phyloP scores from a whole-genome alignment of 1,139 yeast genomes.

The Saccharomyces hybrid region DNA sequence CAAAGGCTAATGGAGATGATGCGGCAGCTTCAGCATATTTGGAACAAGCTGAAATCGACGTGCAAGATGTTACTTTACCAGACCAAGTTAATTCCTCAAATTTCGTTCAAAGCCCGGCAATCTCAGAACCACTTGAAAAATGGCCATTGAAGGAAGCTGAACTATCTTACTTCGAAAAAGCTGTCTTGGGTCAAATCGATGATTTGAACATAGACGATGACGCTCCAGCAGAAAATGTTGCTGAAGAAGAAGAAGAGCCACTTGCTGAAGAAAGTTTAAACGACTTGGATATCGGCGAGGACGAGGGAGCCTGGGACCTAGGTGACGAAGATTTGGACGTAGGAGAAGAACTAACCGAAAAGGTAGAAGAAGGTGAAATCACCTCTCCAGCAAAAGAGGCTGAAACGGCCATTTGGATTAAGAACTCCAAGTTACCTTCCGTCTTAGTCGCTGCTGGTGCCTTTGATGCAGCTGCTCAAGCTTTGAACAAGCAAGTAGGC shows the following conservation, averaged over 20 bases:
- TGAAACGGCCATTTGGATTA: slow-evolving; percentile 76
- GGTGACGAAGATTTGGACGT: slow-evolving; percentile 59
- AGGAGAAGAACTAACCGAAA: slow-evolving; percentile 54
- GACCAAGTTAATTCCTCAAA: slow-evolving; percentile 28
- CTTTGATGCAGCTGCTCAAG: slow-evolving; percentile 89
- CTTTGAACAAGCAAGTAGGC: slow-evolving; percentile 84
- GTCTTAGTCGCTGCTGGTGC: slow-evolving; percentile 94
- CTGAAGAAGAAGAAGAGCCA: slow-evolving; percentile 32
- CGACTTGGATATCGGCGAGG: slow-evolving; percentile 40
- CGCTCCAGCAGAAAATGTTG: slow-evolving; percentile 18
- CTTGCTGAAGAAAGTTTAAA: slow-evolving; percentile 10
- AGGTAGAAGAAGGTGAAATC: slow-evolving; percentile 40
- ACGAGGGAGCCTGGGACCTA: slow-evolving; percentile 51
- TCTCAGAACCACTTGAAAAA: slow-evolving; percentile 35
- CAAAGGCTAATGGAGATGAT: slow-evolving; percentile 75
- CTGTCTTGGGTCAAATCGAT: slow-evolving; percentile 72
- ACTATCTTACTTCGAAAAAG: slow-evolving; percentile 77
- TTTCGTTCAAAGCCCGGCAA: slow-evolving; percentile 17
- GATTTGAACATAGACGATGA: slow-evolving; percentile 38
- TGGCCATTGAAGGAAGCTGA: slow-evolving; percentile 82
- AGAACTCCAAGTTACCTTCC: slow-evolving; percentile 85
- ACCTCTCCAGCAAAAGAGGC: slow-evolving; percentile 33
- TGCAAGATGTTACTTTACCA: slow-evolving; percentile 61
- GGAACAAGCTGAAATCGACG: slow-evolving; percentile 58
- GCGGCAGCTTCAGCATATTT: slow-evolving; percentile 67